Evolutionary conservation across 208 protist genomes (phyloP).

Genomic region (Acanthamoeba sp.): DNA sequence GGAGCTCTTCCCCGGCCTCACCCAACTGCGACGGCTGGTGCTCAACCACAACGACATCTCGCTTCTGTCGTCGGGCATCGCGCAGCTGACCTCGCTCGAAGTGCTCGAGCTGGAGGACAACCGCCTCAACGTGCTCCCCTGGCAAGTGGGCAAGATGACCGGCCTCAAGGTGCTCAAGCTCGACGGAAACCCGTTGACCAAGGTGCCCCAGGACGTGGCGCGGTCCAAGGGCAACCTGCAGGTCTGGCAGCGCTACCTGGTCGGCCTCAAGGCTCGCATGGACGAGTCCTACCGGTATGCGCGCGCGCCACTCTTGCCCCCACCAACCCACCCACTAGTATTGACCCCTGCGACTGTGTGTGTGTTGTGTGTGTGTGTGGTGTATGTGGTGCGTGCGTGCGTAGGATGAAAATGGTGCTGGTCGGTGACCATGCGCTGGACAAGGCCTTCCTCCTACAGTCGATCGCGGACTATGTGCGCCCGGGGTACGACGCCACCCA

Average conservation of each 20-base stretch:
- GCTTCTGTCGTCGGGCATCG: constrained; percentile 25
- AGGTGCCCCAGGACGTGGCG: constrained; percentile 23
- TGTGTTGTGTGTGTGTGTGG: too few relatives aligned
- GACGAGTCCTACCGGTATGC: constrained; percentile 70
- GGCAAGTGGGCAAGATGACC: constrained; percentile 55
- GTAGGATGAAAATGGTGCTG: constrained; percentile 54
- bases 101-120: constrained; percentile 66
- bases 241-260: constrained; percentile 29
- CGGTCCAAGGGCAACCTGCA: constrained; percentile 27
- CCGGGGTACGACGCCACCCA: not conserved
- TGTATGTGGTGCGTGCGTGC: too few relatives aligned
- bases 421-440: not conserved
- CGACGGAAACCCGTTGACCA: constrained; percentile 50
- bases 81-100: constrained; percentile 54
- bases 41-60: constrained; percentile 68
- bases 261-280: constrained; percentile 50
- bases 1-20: constrained; percentile 53
- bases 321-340: not conserved
- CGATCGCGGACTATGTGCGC: constrained; percentile 33
- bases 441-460: constrained; percentile 21
- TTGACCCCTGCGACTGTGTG: too few relatives aligned
- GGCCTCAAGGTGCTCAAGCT: constrained; percentile 54
- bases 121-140: constrained; percentile 61
- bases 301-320: not conserved
- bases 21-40: constrained; percentile 43